Conservation (phyloP, 2,329 filamentous ascomycete genomes). For the Penicillium sp. region DNA sequence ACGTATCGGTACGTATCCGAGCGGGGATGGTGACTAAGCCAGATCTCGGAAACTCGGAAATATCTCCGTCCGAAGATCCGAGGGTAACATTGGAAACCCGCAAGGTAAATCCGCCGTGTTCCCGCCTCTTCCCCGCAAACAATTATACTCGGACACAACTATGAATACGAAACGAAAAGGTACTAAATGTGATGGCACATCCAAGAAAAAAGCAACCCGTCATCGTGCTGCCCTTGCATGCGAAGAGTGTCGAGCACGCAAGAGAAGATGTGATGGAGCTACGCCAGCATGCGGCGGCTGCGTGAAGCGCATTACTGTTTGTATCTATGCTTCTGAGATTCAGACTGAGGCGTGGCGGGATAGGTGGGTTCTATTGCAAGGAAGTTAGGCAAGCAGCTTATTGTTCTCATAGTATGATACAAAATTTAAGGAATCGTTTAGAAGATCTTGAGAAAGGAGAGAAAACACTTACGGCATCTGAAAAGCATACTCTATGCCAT, state of each 20-base stretch:
- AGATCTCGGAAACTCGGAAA: neutral
- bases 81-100: neutral
- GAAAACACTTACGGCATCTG: neutral
- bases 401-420: neutral
- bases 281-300: neutral
- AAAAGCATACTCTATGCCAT: neutral
- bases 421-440: neutral
- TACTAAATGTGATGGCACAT: neutral
- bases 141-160: neutral
- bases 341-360: neutral
- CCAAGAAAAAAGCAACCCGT: neutral
- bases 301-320: neutral
- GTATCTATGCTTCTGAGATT: neutral
- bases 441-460: neutral
- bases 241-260: neutral
- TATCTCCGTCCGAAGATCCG: neutral
- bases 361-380: neutral
- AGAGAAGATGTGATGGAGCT: neutral
- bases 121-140: neutral
- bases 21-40: neutral
- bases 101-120: neutral
- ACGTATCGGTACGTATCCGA: too few species aligned
- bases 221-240: neutral
- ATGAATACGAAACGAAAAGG: neutral
- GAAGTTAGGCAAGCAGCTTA: neutral